A percentile compares a stretch with the other conserved stretches of the same genome.
Evolutionary conservation across 345 rosid genomes (phyloP).

Genomic region (Erodium maritimum): DNA sequence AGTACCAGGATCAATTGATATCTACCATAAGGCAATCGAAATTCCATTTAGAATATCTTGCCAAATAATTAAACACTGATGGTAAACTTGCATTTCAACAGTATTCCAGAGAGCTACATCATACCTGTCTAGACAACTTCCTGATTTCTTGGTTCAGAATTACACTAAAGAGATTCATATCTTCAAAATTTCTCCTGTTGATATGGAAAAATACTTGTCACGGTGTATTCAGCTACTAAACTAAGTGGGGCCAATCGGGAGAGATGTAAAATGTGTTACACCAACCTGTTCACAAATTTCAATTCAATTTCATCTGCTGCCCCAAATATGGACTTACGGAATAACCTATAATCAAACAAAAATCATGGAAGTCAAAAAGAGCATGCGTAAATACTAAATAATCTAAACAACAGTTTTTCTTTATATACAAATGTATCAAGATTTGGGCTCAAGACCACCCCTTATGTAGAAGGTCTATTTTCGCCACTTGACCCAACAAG

Average conservation of each 20-base stretch:
- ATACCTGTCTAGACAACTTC: conserved; percentile 80
- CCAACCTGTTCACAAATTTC: conserved; percentile 87
- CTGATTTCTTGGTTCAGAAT: conserved; percentile 92
- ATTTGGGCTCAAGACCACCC: no score
- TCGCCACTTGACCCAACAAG: no score
- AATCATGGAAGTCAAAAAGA: background rate
- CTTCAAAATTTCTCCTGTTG: conserved; percentile 77
- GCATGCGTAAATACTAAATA: background rate
- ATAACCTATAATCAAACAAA: conserved; percentile 38
- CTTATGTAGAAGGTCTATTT: no score
- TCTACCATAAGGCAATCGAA: no score
- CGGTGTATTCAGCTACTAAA: background rate
- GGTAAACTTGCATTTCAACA: no score
- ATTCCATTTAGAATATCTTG: no score
- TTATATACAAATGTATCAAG: no score
- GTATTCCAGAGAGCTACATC: no score
- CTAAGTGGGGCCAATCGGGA: background rate
- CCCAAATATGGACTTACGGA: conserved; percentile 89
- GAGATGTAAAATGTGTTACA: background rate
- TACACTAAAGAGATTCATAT: conserved; percentile 66
- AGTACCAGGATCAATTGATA: no score
- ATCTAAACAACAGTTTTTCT: no score
- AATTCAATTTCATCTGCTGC: conserved; percentile 93
- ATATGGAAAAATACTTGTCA: conserved; percentile 11
- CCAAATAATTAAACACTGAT: no score